Percentiles rank a stretch among this genome's conserved stretches.
phyloP scores from a whole-genome alignment of 495 filamentous ascomycete genomes.

The Friedmanniomyces endolithicus region DNA sequence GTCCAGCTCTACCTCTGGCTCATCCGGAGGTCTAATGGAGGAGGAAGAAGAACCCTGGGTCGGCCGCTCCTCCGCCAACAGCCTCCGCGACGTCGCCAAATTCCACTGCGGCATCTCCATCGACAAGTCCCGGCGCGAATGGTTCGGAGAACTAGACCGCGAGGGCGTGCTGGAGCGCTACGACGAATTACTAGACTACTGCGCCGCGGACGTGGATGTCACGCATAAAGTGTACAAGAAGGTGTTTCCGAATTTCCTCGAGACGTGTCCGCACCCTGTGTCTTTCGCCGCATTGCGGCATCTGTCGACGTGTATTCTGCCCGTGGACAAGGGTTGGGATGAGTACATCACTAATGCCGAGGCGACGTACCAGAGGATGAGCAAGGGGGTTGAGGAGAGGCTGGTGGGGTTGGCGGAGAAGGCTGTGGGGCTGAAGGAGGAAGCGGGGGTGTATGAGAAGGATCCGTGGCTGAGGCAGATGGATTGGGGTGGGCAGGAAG shows the following conservation, averaged over 20 bases:
- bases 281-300: constrained; percentile 91
- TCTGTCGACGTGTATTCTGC: constrained; percentile 81
- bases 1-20: no score
- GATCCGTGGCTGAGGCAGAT: constrained; percentile 90
- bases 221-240: constrained; percentile 87
- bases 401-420: constrained; percentile 59
- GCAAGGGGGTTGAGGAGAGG: constrained; percentile 61
- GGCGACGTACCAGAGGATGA: constrained; percentile 64
- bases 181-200: constrained; percentile 83
- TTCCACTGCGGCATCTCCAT: constrained; percentile 89
- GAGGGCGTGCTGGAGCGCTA: constrained; percentile 54
- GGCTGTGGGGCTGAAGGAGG: constrained; percentile 58
- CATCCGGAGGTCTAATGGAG: constrained; percentile 46
- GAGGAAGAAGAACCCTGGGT: constrained; percentile 96
- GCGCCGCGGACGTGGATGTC: constrained; percentile 83
- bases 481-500: constrained; percentile 86
- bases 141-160: constrained; percentile 72
- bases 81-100: constrained; percentile 85
- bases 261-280: constrained; percentile 88
- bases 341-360: constrained; percentile 72
- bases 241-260: constrained; percentile 77
- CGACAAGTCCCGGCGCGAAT: constrained; percentile 76
- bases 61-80: constrained; percentile 86
- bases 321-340: constrained; percentile 78
- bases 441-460: constrained; percentile 50